Base-by-base conservation (phyloP, 1,139 yeast genomes). In the Scheffersomyces titani region DNA sequence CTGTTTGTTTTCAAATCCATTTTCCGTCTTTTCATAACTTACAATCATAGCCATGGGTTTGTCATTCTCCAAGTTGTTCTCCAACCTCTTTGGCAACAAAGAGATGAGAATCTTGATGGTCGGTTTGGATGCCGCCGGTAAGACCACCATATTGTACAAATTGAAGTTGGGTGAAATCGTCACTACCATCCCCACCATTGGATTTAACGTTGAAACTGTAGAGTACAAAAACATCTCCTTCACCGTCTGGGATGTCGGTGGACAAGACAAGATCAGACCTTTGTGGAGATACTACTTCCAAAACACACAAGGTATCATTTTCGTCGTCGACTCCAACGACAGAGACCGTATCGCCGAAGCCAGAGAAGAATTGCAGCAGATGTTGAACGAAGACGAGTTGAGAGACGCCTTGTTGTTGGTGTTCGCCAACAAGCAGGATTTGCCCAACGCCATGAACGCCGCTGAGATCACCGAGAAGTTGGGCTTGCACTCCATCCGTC, bases 211-310 rank as follows among this genome's bases (percentile, higher is more conserved):
- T 65, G 97, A 91, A 79, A 91, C 97, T 63, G 96, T 91, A 69
- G 97, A 91, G 80, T 91, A 91, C 84, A 90, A 90, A 84, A 91
- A 91, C 87, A 90, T 91, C 75, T 88, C 96, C 52, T 91, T 91
- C 83, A 91, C 97, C 63, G 97, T 91, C 65, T 91, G 97, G 97
- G 97, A 91, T 85, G 97, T 91, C 71, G 97, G 97, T 88, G 97
- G 97, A 86, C 97, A 91, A 83, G 96, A 90, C 78, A 91, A 91
- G 83, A 90, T 91, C 74, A 89, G 97, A 82, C 96, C 97, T 59
- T 83, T 91, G 77, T 91, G 97, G 97, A 89, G 97, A 87, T 94
- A 91, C 79, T 91, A 90, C 80, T 90, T 86, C 89, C 96, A 90
- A 79, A 90, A 90, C 85, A 90, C 97, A 61, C 96, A 91, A 78